Evolutionary conservation across 331 rosid species (phyloP).

Genomic region (Quercus phellos): DNA sequence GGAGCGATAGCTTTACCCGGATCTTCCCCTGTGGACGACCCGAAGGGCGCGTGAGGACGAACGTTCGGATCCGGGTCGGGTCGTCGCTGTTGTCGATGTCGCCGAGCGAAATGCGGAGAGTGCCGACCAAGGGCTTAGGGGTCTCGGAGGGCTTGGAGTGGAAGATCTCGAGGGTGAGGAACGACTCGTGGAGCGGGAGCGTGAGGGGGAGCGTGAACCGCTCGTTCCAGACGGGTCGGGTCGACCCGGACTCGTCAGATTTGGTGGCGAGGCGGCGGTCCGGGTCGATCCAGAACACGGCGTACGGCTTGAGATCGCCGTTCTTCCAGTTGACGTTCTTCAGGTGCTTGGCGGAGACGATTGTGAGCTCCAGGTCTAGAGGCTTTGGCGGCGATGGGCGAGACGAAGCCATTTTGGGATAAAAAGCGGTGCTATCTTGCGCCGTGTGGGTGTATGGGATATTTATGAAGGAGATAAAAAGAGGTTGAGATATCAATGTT

Average conservation of each 20-base stretch:
- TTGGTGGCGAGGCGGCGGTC: constrained; percentile 84
- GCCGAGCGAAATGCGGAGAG: constrained; percentile 57
- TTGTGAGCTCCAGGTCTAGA: constrained; percentile 68
- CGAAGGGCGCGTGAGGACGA: constrained; percentile 58
- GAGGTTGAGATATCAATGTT: neutral
- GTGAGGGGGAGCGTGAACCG: constrained; percentile 68
- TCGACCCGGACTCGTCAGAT: constrained; percentile 75
- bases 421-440: neutral
- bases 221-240: constrained; percentile 81
- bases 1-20: constrained; percentile 59
- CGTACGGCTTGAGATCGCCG: constrained; percentile 80
- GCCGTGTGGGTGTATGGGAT: neutral
- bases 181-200: constrained; percentile 41
- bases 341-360: constrained; percentile 80
- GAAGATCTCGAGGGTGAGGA: constrained; percentile 79
- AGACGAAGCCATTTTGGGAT: constrained; percentile 47
- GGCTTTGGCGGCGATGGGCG: constrained; percentile 71
- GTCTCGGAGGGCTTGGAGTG: constrained; percentile 86
- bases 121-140: constrained; percentile 76
- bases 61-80: constrained; percentile 38
- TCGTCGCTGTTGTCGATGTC: constrained; percentile 47
- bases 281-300: constrained; percentile 77
- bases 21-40: constrained; percentile 91
- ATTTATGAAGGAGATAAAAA: neutral
- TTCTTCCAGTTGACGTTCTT: constrained; percentile 88